These are phyloP conservation scores for Lagenaria siceraria DNA, from an alignment of 306 rosid species.

Conservation along the genomic window DNA sequence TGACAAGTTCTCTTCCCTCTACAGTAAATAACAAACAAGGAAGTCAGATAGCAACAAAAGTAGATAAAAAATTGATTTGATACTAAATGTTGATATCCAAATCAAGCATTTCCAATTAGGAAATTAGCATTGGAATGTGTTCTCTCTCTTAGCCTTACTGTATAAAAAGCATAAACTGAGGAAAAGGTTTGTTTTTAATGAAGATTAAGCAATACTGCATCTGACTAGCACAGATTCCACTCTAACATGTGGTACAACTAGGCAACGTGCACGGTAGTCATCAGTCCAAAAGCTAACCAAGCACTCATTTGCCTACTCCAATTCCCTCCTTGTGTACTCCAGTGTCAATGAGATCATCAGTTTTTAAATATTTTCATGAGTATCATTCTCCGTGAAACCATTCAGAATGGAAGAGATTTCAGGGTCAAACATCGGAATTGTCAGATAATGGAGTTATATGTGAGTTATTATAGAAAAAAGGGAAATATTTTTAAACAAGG, in stretches of 20 bases:
- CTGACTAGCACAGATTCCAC: background rate
- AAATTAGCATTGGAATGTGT: background rate
- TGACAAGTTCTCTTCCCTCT: slow-evolving; percentile 98
- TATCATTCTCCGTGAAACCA: background rate
- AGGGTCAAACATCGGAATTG: background rate
- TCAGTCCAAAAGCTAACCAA: background rate
- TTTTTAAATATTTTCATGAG: background rate
- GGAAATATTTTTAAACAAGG: background rate
- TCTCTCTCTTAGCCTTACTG: background rate
- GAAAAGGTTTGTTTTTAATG: background rate
- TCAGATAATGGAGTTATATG: background rate
- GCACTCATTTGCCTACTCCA: background rate
- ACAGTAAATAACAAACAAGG: slow-evolving; percentile 13
- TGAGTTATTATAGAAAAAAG: background rate
- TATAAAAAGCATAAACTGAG: background rate
- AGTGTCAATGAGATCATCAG: background rate
- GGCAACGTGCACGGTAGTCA: background rate
- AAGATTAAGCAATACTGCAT: background rate
- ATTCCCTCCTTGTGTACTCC: background rate
- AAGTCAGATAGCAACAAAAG: slow-evolving; percentile 2
- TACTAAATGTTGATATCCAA: background rate
- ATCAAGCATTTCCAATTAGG: background rate
- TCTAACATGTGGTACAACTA: background rate
- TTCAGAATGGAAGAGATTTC: background rate
- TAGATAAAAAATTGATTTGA: background rate